Conservation (phyloP, 148 eudicot species). For the Vaccinium vitisidaea region DNA sequence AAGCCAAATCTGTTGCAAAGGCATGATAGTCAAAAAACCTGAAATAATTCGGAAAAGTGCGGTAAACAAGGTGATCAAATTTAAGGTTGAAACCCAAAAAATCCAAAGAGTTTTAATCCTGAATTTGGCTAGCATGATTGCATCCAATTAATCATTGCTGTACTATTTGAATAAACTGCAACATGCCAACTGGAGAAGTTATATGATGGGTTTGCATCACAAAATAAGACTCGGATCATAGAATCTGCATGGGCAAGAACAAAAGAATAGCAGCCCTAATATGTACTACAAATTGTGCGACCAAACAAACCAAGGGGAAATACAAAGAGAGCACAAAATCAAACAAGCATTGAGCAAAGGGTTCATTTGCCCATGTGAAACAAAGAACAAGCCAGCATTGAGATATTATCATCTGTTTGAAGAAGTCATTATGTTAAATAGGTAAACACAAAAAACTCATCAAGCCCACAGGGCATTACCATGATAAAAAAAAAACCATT, state of each 20-base stretch:
- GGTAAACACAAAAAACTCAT: background rate
- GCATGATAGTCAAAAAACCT: slow-evolving; percentile 29
- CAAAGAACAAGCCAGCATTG: background rate
- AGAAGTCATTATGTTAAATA: background rate
- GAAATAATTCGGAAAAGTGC: slow-evolving; percentile 10
- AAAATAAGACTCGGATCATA: background rate
- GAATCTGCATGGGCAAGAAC: background rate
- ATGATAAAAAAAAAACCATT: background rate
- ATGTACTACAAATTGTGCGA: background rate
- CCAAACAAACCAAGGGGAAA: background rate
- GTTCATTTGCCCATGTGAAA: background rate
- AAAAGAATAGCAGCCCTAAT: background rate
- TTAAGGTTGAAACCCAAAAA: slow-evolving; percentile 2
- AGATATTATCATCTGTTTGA: background rate
- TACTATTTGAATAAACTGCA: background rate
- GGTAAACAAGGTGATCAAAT: background rate
- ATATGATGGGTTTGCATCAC: background rate
- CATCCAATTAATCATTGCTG: background rate
- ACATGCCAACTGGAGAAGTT: slow-evolving; percentile 3
- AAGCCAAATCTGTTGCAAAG: slow-evolving; percentile 43
- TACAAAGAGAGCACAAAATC: background rate
- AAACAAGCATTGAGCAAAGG: slow-evolving; percentile 8
- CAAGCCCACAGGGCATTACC: background rate
- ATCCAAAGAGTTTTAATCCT: background rate
- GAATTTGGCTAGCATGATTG: background rate